Percentiles rank a stretch among this genome's conserved stretches.
phyloP scores from a whole-genome alignment of 805 yeast genomes.

The Candida michaelii region DNA sequence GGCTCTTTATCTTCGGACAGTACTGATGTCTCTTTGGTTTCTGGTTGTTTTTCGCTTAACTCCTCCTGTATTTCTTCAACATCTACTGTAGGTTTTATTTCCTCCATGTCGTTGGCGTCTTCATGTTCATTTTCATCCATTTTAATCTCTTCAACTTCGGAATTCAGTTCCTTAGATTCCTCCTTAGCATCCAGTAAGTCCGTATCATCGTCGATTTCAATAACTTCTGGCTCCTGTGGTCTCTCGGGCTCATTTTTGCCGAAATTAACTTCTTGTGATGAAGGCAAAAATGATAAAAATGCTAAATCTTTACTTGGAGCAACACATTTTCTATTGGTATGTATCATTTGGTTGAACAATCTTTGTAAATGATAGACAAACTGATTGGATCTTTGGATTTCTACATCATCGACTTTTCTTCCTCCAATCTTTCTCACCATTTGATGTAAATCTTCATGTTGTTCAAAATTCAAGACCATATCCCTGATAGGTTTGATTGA shows the following conservation, averaged over 20 bases:
- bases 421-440: slow-evolving; percentile 73
- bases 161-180: slow-evolving; percentile 1
- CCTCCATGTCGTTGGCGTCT: neutral
- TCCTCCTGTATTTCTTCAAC: too few relatives aligned
- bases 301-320: slow-evolving; percentile 84
- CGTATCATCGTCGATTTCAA: slow-evolving; percentile 3
- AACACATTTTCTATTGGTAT: slow-evolving; percentile 60
- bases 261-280: slow-evolving; percentile 58
- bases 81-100: too few relatives aligned
- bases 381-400: slow-evolving; percentile 77
- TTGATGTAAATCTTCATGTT: slow-evolving; percentile 16
- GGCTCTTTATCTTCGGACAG: too few relatives aligned
- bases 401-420: slow-evolving; percentile 72
- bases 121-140: neutral
- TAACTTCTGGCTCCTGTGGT: slow-evolving; percentile 12
- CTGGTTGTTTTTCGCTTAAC: neutral
- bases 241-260: slow-evolving; percentile 1
- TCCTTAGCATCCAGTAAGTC: slow-evolving; percentile 1
- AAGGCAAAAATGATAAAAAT: slow-evolving; percentile 79
- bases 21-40: slow-evolving; percentile 3
- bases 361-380: slow-evolving; percentile 72
- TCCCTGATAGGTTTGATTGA: slow-evolving; percentile 79
- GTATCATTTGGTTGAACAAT: slow-evolving; percentile 69
- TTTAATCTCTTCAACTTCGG: neutral
- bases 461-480: slow-evolving; percentile 57